A percentile compares a stretch with the other conserved stretches of the same genome.
phyloP scores from a whole-genome alignment of 768 basidiomycete genomes.

The Tricholoma furcatifolium region DNA sequence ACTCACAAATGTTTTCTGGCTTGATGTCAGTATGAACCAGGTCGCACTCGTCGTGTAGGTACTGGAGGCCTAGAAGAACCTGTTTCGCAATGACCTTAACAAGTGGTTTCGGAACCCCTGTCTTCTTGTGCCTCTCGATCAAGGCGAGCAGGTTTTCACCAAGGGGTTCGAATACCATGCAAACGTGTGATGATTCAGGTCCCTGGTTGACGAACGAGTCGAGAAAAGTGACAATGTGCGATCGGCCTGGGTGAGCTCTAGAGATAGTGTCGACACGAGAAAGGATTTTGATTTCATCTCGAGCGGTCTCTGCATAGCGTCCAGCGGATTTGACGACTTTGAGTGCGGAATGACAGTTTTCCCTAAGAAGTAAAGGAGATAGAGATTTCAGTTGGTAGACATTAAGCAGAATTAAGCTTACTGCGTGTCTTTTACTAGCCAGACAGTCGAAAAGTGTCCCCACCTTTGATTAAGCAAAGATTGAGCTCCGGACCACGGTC shows the following conservation, averaged over 20 bases:
- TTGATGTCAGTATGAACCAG: constrained; percentile 94
- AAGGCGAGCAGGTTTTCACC: constrained; percentile 77
- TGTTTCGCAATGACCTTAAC: constrained; percentile 88
- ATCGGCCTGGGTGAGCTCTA: constrained; percentile 74
- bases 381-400: not conserved
- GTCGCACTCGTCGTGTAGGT: constrained; percentile 90
- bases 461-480: constrained; percentile 47
- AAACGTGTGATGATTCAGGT: constrained; percentile 75
- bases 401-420: constrained; percentile 31
- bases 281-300: constrained; percentile 93
- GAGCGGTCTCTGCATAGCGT: constrained; percentile 94
- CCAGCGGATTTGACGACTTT: constrained; percentile 95
- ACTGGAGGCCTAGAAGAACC: constrained; percentile 84
- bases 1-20: constrained; percentile 92
- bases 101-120: constrained; percentile 76
- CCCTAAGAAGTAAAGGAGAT: constrained; percentile 38
- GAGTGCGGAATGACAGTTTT: constrained; percentile 79
- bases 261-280: constrained; percentile 70
- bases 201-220: constrained; percentile 84
- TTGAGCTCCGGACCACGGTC: constrained; percentile 23
- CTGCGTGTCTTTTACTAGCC: constrained; percentile 82
- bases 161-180: constrained; percentile 88
- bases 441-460: constrained; percentile 96
- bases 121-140: constrained; percentile 77
- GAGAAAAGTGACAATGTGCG: constrained; percentile 84